Evolutionary conservation across 768 basidiomycete species (phyloP).

Genomic region (Lactarius sp.): DNA sequence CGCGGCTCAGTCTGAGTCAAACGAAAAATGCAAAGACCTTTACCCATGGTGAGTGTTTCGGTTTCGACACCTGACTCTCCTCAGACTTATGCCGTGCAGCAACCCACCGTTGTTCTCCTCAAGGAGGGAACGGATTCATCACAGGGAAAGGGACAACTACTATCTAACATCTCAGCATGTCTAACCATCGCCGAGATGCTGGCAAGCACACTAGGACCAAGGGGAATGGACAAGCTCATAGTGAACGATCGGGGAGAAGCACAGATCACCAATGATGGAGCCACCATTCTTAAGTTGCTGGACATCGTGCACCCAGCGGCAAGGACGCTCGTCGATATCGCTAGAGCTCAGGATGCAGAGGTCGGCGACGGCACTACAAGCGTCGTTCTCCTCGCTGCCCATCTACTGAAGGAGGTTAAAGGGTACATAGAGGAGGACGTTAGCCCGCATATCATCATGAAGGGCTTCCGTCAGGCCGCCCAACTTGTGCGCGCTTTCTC

Average conservation of each 20-base stretch:
- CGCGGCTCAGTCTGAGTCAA: not conserved
- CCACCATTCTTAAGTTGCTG: constrained; percentile 94
- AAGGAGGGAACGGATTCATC: constrained; percentile 95
- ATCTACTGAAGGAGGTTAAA: constrained; percentile 88
- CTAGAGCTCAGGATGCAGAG: constrained; percentile 96
- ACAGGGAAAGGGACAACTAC: constrained; percentile 86
- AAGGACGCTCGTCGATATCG: constrained; percentile 96
- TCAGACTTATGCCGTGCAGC: constrained; percentile 43
- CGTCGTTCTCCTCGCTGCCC: constrained; percentile 91
- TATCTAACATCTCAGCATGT: constrained; percentile 96
- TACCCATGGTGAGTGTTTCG: constrained; percentile 25
- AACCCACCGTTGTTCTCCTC: constrained; percentile 96
- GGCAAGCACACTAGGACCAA: constrained; percentile 90
- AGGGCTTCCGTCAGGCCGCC: constrained; percentile 85
- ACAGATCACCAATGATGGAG: constrained; percentile 99
- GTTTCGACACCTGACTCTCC: not conserved
- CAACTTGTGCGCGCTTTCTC: constrained; percentile 60
- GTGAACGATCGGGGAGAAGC: constrained; percentile 92
- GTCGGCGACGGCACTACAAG: constrained; percentile 98
- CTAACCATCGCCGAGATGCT: constrained; percentile 89
- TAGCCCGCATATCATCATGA: constrained; percentile 96
- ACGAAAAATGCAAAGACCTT: constrained; percentile 74
- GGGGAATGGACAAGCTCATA: constrained; percentile 99
- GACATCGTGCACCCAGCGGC: constrained; percentile 99
- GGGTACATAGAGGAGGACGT: constrained; percentile 95